These are phyloP conservation scores for Nigrospora oryzae DNA, from an alignment of 2,329 filamentous ascomycete species.

Conservation along the genomic window DNA sequence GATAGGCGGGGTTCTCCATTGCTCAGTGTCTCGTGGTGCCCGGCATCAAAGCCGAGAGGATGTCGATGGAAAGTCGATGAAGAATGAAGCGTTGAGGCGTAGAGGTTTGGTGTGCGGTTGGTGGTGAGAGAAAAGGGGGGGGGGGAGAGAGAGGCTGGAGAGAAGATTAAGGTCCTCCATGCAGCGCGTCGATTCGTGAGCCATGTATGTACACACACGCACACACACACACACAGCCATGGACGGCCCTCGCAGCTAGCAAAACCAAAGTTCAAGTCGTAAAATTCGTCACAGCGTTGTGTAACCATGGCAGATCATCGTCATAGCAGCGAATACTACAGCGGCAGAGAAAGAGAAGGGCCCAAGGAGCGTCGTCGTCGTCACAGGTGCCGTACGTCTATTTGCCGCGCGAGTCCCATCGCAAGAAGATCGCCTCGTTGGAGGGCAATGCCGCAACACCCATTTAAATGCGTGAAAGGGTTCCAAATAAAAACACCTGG, in stretches of 20 bases:
- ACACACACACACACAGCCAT: slow-evolving; percentile 22
- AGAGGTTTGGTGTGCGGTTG: background rate
- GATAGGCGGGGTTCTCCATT: slow-evolving; percentile 18
- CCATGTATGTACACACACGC: slow-evolving; percentile 15
- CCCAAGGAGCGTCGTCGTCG: slow-evolving; percentile 14
- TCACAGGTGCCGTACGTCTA: slow-evolving; percentile 11
- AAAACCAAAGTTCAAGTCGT: slow-evolving; percentile 27
- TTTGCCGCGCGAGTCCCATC: slow-evolving; percentile 8
- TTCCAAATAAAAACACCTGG: background rate
- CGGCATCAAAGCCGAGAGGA: slow-evolving; percentile 11
- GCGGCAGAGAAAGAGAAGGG: slow-evolving; percentile 15
- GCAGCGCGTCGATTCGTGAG: slow-evolving; percentile 23
- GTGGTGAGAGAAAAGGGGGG: background rate
- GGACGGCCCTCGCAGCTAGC: slow-evolving; percentile 17
- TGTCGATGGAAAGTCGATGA: background rate
- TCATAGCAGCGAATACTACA: slow-evolving; percentile 20
- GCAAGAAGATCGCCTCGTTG: slow-evolving; percentile 10
- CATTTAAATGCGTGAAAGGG: slow-evolving; percentile 10
- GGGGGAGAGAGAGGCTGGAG: slow-evolving; percentile 7
- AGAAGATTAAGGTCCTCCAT: slow-evolving; percentile 22
- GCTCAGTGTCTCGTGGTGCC: slow-evolving; percentile 21
- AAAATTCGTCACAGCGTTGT: slow-evolving; percentile 29
- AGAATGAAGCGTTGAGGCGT: background rate
- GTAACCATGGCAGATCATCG: slow-evolving; percentile 9
- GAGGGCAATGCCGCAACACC: slow-evolving; percentile 12